Evolutionary conservation across 2,329 filamentous ascomycete species (phyloP).

Genomic region (Exophiala alcalophila): DNA sequence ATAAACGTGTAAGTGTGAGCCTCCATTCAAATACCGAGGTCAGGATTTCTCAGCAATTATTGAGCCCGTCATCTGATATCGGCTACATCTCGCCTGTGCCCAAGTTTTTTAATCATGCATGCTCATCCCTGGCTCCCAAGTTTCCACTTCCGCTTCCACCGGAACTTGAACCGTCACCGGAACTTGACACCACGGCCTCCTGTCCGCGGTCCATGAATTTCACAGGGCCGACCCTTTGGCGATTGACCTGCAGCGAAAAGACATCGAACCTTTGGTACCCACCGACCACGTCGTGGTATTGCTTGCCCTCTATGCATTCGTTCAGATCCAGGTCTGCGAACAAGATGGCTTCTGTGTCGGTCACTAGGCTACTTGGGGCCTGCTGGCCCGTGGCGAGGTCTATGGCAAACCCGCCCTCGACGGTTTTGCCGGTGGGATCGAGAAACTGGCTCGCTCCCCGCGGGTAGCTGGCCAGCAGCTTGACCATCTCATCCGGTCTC

Average conservation of each 20-base stretch:
- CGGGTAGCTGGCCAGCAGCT: slow-evolving; percentile 39
- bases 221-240: slow-evolving; percentile 39
- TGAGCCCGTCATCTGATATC: too few species aligned
- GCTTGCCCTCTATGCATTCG: slow-evolving; percentile 54
- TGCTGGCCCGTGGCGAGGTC: slow-evolving; percentile 18
- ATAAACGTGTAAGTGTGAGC: too few species aligned
- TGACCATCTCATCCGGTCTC: slow-evolving; percentile 28
- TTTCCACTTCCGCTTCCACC: slow-evolving; percentile 8
- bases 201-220: slow-evolving; percentile 2
- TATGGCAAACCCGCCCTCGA: slow-evolving; percentile 40
- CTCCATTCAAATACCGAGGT: too few species aligned
- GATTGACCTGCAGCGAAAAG: slow-evolving; percentile 51
- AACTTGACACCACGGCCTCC: neutral
- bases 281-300: slow-evolving; percentile 57
- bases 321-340: slow-evolving; percentile 53
- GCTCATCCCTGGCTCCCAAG: too few species aligned
- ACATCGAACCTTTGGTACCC: slow-evolving; percentile 56
- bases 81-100: too few species aligned
- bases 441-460: slow-evolving; percentile 52
- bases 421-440: slow-evolving; percentile 48
- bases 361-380: slow-evolving; percentile 32
- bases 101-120: too few species aligned
- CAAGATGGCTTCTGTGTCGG: slow-evolving; percentile 48
- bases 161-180: slow-evolving; percentile 5
- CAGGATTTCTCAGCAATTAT: too few species aligned